These are phyloP conservation scores for Arthrobotrys conoides DNA, from an alignment of 2,329 filamentous ascomycete species.

Conservation along the genomic window DNA sequence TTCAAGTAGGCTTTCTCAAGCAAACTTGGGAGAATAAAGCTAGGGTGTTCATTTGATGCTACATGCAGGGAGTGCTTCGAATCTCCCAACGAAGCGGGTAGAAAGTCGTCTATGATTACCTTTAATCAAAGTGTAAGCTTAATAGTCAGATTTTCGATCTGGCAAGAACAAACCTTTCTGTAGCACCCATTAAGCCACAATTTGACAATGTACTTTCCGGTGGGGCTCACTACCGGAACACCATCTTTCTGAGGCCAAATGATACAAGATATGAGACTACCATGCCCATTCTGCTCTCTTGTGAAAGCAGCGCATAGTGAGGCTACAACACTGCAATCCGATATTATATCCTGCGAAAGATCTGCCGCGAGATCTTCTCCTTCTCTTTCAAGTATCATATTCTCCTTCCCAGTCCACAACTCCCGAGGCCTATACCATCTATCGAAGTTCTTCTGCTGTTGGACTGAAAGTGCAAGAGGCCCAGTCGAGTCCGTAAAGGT, in stretches of 20 bases:
- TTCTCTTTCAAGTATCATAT: constrained; percentile 72
- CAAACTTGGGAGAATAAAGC: constrained; percentile 89
- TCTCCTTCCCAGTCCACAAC: constrained; percentile 69
- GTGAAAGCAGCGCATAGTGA: constrained; percentile 87
- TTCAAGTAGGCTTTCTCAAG: constrained; percentile 98
- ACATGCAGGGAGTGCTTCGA: constrained; percentile 81
- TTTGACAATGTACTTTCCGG: constrained; percentile 91
- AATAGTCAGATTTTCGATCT: background rate
- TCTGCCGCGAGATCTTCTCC: constrained; percentile 74
- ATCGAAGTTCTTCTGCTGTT: constrained; percentile 81
- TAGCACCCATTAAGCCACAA: constrained; percentile 96
- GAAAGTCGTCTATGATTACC: constrained; percentile 88
- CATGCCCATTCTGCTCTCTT: constrained; percentile 77
- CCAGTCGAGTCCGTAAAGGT: constrained; percentile 79
- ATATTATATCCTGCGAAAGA: constrained; percentile 93
- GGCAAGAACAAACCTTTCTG: constrained; percentile 68
- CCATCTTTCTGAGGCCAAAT: constrained; percentile 79
- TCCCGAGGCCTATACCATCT: constrained; percentile 85
- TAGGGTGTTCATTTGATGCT: constrained; percentile 84
- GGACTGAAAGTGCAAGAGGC: constrained; percentile 78
- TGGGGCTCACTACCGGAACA: constrained; percentile 77
- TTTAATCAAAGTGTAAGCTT: constrained; percentile 66
- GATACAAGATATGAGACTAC: constrained; percentile 78
- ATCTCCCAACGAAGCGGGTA: constrained; percentile 82
- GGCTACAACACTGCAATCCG: constrained; percentile 96